Conservation (phyloP, 768 basidiomycete species). For the Lentinula detonsa region DNA sequence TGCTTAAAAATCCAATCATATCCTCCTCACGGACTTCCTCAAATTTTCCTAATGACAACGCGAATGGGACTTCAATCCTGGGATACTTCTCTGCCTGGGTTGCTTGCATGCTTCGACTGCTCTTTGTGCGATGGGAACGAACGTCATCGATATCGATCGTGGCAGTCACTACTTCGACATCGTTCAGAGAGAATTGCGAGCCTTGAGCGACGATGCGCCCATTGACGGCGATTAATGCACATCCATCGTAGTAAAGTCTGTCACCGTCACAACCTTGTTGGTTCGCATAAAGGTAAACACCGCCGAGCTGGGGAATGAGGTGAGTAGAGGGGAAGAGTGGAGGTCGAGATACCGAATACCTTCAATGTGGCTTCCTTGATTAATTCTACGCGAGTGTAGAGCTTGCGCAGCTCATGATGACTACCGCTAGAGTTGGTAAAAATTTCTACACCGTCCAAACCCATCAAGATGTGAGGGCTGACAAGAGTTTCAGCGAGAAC, state of each 20-base stretch:
- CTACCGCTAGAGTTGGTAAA: slow-evolving; percentile 98
- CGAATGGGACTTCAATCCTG: slow-evolving; percentile 76
- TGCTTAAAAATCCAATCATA: slow-evolving; percentile 30
- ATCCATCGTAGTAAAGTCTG: slow-evolving; percentile 96
- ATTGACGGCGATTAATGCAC: slow-evolving; percentile 93
- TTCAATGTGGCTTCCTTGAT: slow-evolving; percentile 97
- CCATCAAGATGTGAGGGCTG: slow-evolving; percentile 97
- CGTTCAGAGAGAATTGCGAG: slow-evolving; percentile 90
- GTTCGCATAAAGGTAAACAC: slow-evolving; percentile 96
- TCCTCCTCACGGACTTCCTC: slow-evolving; percentile 54
- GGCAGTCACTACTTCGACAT: slow-evolving; percentile 94
- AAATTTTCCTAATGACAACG: slow-evolving; percentile 71
- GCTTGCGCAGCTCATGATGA: slow-evolving; percentile 97
- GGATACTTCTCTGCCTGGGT: slow-evolving; percentile 69
- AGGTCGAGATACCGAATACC: slow-evolving; percentile 31
- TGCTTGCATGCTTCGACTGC: slow-evolving; percentile 88
- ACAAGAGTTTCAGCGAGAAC: background rate
- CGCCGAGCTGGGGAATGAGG: slow-evolving; percentile 63
- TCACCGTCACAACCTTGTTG: slow-evolving; percentile 99
- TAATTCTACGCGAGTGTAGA: slow-evolving; percentile 84
- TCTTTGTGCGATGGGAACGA: slow-evolving; percentile 78
- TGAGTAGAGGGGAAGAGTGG: background rate
- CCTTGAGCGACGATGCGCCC: slow-evolving; percentile 92
- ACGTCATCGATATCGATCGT: slow-evolving; percentile 98
- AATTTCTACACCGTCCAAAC: slow-evolving; percentile 96